Evolutionary conservation across 345 rosid genomes (phyloP), one percentile per base, ranked within the genome.

Genomic region (Hypericum androsaemum): DNA sequence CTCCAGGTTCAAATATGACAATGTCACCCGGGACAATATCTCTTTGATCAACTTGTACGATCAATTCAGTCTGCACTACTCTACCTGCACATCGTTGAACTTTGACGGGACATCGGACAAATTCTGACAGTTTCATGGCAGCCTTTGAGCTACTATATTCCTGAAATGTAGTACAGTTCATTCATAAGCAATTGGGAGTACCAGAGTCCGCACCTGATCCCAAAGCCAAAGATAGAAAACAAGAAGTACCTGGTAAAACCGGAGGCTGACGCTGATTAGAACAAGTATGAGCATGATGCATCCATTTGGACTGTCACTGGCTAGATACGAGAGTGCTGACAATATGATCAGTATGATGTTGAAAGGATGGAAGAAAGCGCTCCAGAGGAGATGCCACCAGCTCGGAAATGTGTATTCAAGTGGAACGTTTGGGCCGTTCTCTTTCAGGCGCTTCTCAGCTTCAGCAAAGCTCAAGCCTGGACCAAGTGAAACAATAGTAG

Each of bases 31-130:
- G 90, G 58, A 80, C 86, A 52, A 83, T 50, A 66, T 80, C 86
- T 66, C 79, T 74, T 66, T 80, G 90, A 63, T 83, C 90, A 50
- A 83, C 71, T 59, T 77, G 90, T 58, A 77, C 84, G 36, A 76
- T 43, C 52, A 83, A 57, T 52, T 80, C 90, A 9, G 86, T 77
- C 79, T 83, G 84, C 48, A 77, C 63, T 55, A 77, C 75, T 63
- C 80, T 77, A 53, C 90, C 84, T 10, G 86, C 86, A 61, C 90
- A 83, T 61, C 84, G 70, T 62, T 83, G 90, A 56, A 83, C 90
- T 73, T 83, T 80, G 56, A 83, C 62, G 0, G 90, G 90, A 49
- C 74, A 62, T 65, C 64, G 70, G 6, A 83, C 76, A 17, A 74
- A 75, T 56, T 83, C 90, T 11, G 76, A 63, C 48, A 83, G 86